Percentiles rank a stretch among this genome's conserved stretches.
These are phyloP conservation scores for Myrica gale DNA, from an alignment of 306 rosid genomes.

Conservation along the genomic window DNA sequence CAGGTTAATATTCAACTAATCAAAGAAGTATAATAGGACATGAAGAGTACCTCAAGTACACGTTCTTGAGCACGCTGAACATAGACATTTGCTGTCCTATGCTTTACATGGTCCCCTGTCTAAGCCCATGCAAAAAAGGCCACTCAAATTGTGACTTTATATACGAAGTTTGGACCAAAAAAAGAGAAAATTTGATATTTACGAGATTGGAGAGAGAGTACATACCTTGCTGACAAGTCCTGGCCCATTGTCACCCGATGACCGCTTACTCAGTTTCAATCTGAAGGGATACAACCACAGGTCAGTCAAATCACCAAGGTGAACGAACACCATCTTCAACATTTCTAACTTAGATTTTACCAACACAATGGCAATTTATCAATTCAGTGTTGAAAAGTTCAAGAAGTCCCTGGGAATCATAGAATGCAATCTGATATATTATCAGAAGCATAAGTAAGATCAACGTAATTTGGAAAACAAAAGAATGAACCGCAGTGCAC, in stretches of 20 bases:
- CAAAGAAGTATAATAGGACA: neutral
- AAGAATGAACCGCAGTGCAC: neutral
- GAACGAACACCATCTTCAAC: neutral
- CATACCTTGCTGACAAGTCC: conserved; percentile 53
- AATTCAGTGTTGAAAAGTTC: too few species aligned
- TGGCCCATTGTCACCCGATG: conserved; percentile 39
- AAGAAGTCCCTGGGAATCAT: too few species aligned
- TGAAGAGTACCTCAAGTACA: conserved; percentile 61
- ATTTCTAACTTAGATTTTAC: neutral
- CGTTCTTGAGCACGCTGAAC: conserved; percentile 51
- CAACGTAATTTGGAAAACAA: neutral
- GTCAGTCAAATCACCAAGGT: neutral
- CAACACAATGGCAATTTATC: neutral
- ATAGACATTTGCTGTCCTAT: conserved; percentile 37
- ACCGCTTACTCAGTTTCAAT: conserved; percentile 49
- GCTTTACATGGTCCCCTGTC: conserved; percentile 47
- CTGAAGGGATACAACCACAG: conserved; percentile 31
- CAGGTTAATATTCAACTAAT: neutral
- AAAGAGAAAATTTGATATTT: conserved; percentile 10
- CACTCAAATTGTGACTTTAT: conserved; percentile 27
- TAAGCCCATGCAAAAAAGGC: conserved; percentile 59
- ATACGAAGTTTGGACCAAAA: conserved; percentile 18
- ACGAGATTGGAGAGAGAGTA: conserved; percentile 12
- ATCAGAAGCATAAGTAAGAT: too few species aligned
- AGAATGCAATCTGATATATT: too few species aligned